phyloP scores from a whole-genome alignment of 352 stramenopile genomes.

The Phytophthora crassamura region DNA sequence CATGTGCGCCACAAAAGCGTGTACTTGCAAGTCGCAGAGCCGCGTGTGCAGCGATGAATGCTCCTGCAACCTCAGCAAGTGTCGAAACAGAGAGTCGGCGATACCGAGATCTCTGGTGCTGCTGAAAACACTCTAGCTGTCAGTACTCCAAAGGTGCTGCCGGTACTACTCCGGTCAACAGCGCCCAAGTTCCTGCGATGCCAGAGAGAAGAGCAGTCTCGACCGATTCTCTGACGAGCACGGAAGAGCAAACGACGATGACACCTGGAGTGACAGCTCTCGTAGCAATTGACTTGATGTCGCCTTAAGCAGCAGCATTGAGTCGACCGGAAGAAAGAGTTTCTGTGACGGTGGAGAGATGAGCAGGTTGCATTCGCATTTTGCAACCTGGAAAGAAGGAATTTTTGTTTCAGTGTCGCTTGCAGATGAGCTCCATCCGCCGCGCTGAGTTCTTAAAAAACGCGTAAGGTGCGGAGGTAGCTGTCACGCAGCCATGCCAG shows the following conservation, averaged over 20 bases:
- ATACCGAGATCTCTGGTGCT: neutral
- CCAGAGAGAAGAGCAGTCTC: conserved; percentile 1
- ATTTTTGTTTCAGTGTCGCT: no score
- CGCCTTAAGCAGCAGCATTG: no score
- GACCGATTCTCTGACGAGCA: neutral
- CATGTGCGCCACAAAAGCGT: conserved; percentile 81
- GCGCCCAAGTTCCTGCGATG: conserved; percentile 1
- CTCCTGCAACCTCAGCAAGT: conserved; percentile 64
- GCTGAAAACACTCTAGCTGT: neutral
- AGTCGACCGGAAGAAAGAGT: no score
- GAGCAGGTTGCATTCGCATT: no score
- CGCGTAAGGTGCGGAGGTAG: no score
- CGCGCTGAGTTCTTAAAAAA: no score
- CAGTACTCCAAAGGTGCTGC: neutral
- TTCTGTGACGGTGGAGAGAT: no score
- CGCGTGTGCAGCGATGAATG: conserved; percentile 54
- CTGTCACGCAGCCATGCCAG: no score
- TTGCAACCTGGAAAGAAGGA: no score
- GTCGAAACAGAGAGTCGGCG: conserved; percentile 45
- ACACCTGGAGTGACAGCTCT: neutral
- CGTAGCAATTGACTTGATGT: conserved; percentile 19
- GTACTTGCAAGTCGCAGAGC: conserved; percentile 60
- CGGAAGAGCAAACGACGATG: neutral
- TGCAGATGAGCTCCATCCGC: no score
- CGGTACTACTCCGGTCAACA: neutral